These are phyloP conservation scores for Coprinellus micaceus DNA, from an alignment of 768 basidiomycete species.

Conservation along the genomic window DNA sequence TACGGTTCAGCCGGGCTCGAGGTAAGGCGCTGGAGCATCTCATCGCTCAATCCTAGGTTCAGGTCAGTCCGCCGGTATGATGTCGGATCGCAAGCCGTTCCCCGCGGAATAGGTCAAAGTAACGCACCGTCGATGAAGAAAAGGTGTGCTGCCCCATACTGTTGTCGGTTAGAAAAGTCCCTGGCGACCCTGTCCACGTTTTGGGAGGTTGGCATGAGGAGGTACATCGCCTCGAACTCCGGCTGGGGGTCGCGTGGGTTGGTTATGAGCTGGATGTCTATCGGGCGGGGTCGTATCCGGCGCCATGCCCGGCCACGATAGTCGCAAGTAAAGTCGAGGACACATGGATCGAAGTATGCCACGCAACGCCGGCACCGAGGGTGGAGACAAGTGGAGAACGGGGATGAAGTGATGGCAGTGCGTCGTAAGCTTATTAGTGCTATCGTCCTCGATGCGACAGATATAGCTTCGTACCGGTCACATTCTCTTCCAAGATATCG, in stretches of 20 bases:
- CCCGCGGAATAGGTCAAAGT: no score
- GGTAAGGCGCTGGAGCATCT: conserved; percentile 70
- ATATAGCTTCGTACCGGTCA: conserved; percentile 66
- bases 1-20: conserved; percentile 73
- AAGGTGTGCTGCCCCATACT: conserved; percentile 83
- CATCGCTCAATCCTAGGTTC: conserved; percentile 66
- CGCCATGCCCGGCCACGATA: no score
- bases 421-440: not conserved
- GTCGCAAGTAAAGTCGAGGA: no score
- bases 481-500: conserved; percentile 93
- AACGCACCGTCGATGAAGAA: conserved; percentile 90
- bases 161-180: conserved; percentile 65
- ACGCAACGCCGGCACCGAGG: no score
- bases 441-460: not conserved
- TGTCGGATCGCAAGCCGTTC: no score
- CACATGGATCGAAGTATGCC: no score
- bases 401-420: not conserved
- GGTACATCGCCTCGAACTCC: conserved; percentile 86
- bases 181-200: conserved; percentile 89
- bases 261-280: conserved; percentile 92
- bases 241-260: conserved; percentile 78
- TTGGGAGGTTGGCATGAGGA: conserved; percentile 91
- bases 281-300: not conserved
- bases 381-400: not conserved
- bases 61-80: not conserved